Evolutionary conservation across 441 rosid genomes (phyloP), one percentile per base, ranked within the genome.

Genomic region (Sinapis alba): DNA sequence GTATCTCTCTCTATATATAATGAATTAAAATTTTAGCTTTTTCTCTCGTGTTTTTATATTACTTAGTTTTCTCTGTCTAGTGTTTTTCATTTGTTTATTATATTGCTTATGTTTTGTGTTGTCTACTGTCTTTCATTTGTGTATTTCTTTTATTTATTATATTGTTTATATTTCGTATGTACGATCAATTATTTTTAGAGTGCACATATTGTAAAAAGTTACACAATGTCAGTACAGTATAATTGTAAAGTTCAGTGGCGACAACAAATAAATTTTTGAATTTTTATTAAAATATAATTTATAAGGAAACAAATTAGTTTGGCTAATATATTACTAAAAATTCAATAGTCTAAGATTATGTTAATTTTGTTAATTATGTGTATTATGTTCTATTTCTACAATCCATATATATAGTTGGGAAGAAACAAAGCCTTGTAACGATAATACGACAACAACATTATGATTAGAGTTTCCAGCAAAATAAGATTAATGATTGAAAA

Each of bases 381-480:
- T 28, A 58, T 21, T 20, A 7, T 6, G 6, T 30, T 61, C 27
- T 21, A 9, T 60, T 15, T 21, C 41, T 24, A 13, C 9, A 26
- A 51, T 19, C 12, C 45, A 43, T 61, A 6, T n/a, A 43, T 61
- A 6, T n/a, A 24, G 24, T 30, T 53, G 62, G 50, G 68, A 75
- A 65, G 26, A 43, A 43, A 12, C 62, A 59, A n/a, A n/a, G n/a
- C n/a, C n/a, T n/a, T n/a, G n/a, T n/a, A n/a, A n/a, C n/a, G n/a
- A n/a, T n/a, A n/a, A n/a, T n/a, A n/a, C n/a, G n/a, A n/a, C n/a
- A n/a, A n/a, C n/a, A n/a, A n/a, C 16, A 23, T 23, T 47, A 36
- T 74, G 54, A 68, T 68, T 18, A 60, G 8, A n/a, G 27, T 26
- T 38, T 27, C 36, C 58, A 68, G 62, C 18, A 32, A 36, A 51